A percentile compares a stretch with the other conserved stretches of the same genome.
Conservation (phyloP, 495 filamentous ascomycete genomes). For the Neurospora sp. region DNA sequence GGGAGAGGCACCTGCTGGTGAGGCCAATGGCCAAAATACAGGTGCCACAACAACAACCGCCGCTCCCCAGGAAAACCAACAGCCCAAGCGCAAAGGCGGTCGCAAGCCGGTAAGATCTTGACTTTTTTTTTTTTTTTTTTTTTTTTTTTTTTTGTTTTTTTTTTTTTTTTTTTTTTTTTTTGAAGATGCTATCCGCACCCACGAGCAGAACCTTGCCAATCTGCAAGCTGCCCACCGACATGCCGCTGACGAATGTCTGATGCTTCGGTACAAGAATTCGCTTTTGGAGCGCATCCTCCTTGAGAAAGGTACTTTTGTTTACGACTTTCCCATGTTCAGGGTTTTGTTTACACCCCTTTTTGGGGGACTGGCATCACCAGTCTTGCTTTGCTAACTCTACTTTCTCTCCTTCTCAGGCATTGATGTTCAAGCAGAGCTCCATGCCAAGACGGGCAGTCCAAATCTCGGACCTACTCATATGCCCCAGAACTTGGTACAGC, state of each 20-base stretch:
- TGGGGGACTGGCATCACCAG: neutral
- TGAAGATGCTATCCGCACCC: slow-evolving; percentile 92
- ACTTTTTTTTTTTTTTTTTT: neutral
- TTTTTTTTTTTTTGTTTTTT: too few relatives aligned
- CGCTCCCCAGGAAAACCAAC: slow-evolving; percentile 34
- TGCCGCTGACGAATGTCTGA: slow-evolving; percentile 93
- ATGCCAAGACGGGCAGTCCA: slow-evolving; percentile 73
- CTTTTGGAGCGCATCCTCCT: slow-evolving; percentile 88
- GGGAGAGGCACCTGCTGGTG: slow-evolving; percentile 28
- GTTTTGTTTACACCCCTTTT: neutral
- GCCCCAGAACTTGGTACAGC: slow-evolving; percentile 54
- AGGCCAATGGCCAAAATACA: neutral
- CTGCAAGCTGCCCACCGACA: slow-evolving; percentile 89
- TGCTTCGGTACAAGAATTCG: slow-evolving; percentile 98
- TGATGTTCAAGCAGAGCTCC: slow-evolving; percentile 92
- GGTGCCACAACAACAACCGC: neutral
- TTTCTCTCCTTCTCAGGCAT: slow-evolving; percentile 50
- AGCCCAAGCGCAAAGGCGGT: slow-evolving; percentile 85
- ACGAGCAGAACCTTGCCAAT: slow-evolving; percentile 85
- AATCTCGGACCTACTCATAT: slow-evolving; percentile 52
- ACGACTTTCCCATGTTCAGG: neutral
- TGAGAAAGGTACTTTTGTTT: slow-evolving; percentile 63
- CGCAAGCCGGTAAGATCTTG: slow-evolving; percentile 35
- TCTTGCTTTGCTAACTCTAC: neutral
- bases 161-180: too few relatives aligned